Conservation (phyloP, 345 rosid species). For the Salix viminalis region DNA sequence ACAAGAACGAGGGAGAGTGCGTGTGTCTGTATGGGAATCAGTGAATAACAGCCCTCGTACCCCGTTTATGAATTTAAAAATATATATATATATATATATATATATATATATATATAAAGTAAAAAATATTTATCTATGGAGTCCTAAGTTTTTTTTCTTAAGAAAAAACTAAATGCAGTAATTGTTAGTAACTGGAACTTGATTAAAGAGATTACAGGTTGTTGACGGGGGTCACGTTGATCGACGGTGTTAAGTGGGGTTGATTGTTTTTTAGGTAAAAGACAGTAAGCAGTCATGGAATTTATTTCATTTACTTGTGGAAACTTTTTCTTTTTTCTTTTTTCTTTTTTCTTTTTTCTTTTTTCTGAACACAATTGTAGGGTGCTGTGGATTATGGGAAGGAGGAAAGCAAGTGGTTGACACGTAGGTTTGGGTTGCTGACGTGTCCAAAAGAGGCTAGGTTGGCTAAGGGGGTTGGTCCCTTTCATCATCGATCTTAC, state of each 20-base stretch:
- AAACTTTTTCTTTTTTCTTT: background rate
- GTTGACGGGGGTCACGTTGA: background rate
- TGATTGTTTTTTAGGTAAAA: background rate
- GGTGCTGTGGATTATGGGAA: background rate
- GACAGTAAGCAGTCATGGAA: background rate
- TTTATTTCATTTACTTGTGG: background rate
- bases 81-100: too few relatives aligned
- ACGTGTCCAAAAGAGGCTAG: background rate
- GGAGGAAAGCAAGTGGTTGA: background rate
- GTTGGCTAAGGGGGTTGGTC: too few relatives aligned
- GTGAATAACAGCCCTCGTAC: background rate
- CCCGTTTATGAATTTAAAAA: too few relatives aligned
- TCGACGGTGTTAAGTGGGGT: slow-evolving; percentile 10
- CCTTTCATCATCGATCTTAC: too few relatives aligned
- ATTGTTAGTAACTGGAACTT: background rate
- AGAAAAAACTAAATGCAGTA: background rate
- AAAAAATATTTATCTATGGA: background rate
- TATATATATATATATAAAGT: too few relatives aligned
- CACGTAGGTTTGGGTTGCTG: slow-evolving; percentile 3
- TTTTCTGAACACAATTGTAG: background rate
- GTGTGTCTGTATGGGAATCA: background rate
- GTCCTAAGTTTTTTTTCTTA: background rate
- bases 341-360: too few relatives aligned
- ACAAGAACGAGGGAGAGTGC: background rate
- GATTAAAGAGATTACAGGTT: background rate